Percentiles rank a stretch among this genome's conserved stretches.
These are phyloP conservation scores for Penicillium griseofulvum DNA, from an alignment of 2,329 filamentous ascomycete species.

Conservation along the genomic window DNA sequence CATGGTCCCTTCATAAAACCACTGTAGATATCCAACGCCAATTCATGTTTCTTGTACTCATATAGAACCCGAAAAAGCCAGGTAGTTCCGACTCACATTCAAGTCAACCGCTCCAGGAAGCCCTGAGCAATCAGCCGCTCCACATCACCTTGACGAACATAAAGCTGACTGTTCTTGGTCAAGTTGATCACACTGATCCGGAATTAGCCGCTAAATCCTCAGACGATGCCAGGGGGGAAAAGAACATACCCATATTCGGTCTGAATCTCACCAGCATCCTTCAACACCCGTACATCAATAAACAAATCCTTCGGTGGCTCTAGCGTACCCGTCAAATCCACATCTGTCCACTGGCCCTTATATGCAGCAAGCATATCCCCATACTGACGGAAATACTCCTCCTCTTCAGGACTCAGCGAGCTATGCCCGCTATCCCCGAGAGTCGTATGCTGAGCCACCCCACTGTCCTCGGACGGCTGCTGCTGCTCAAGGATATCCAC, in stretches of 20 bases:
- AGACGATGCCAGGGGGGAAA: neutral
- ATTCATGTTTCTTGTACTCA: slow-evolving; percentile 5
- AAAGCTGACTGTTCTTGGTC: slow-evolving; percentile 98
- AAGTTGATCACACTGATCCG: slow-evolving; percentile 76
- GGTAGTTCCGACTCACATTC: slow-evolving; percentile 36
- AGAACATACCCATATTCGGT: slow-evolving; percentile 88
- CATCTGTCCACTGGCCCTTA: slow-evolving; percentile 97
- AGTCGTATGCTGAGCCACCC: slow-evolving; percentile 21
- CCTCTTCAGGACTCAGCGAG: slow-evolving; percentile 89
- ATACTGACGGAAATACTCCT: slow-evolving; percentile 92
- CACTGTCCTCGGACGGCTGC: slow-evolving; percentile 50
- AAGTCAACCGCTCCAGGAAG: slow-evolving; percentile 86
- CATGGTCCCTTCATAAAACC: slow-evolving; percentile 8
- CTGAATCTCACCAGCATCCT: slow-evolving; percentile 97
- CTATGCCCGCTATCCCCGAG: slow-evolving; percentile 49
- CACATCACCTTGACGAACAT: slow-evolving; percentile 92
- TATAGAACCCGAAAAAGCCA: slow-evolving; percentile 17
- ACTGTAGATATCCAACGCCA: slow-evolving; percentile 5
- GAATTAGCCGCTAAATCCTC: neutral
- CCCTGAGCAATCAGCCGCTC: slow-evolving; percentile 91
- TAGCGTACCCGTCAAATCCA: slow-evolving; percentile 89
- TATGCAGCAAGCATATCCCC: slow-evolving; percentile 90
- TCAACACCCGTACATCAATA: slow-evolving; percentile 92
- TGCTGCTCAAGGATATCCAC: slow-evolving; percentile 72
- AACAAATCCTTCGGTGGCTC: slow-evolving; percentile 95